Conservation (phyloP, 176 grass and related monocot genomes). For the Juncus effusus region DNA sequence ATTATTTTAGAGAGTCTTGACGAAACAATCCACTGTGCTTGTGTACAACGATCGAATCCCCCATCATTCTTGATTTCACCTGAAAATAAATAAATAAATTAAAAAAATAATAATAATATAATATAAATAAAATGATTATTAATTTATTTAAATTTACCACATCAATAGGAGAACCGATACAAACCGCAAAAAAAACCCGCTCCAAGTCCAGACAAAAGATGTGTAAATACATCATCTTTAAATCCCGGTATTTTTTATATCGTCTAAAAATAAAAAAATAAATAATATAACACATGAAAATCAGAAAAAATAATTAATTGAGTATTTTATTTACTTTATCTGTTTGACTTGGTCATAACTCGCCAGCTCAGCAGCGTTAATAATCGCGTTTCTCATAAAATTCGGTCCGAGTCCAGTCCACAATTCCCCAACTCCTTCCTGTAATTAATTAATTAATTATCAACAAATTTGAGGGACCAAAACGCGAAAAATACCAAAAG, state of each 20-base stretch:
- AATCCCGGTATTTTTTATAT: constrained; percentile 90
- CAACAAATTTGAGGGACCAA: not conserved
- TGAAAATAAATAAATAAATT: constrained; percentile 19
- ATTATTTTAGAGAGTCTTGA: constrained; percentile 93
- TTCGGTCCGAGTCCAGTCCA: constrained; percentile 87
- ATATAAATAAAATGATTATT: not conserved
- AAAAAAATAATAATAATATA: constrained; percentile 22
- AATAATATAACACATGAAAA: not conserved
- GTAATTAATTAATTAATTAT: constrained; percentile 3
- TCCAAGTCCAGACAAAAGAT: constrained; percentile 78
- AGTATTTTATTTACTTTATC: constrained; percentile 17
- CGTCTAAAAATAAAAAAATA: constrained; percentile 38
- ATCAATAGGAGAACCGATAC: constrained; percentile 89
- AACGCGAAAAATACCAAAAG: not conserved
- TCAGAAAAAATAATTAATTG: not conserved
- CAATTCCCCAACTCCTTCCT: constrained; percentile 69
- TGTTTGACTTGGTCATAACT: constrained; percentile 98
- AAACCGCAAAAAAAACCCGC: constrained; percentile 98
- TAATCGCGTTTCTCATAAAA: constrained; percentile 76
- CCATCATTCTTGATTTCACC: constrained; percentile 99
- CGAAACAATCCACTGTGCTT: constrained; percentile 83
- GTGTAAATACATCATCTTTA: constrained; percentile 82
- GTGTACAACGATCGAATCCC: constrained; percentile 85
- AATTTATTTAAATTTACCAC: constrained; percentile 47
- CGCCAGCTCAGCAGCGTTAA: constrained; percentile 91